A percentile compares a stretch with the other conserved stretches of the same genome.
Conservation (phyloP, 2,329 filamentous ascomycete species). For the Stachybotrys elegans region DNA sequence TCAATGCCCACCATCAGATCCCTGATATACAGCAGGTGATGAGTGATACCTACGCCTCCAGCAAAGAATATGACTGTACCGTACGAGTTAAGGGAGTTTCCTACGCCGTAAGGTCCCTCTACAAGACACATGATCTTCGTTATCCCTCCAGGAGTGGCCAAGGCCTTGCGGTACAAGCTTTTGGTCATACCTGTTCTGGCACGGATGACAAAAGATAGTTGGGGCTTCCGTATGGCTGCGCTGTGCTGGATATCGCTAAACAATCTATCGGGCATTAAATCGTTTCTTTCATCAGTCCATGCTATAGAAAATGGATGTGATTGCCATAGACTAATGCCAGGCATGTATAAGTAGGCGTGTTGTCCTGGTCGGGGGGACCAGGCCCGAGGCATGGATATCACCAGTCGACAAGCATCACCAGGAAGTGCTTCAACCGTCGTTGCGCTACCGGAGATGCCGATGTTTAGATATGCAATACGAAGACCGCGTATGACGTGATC, state of each 20-base stretch:
- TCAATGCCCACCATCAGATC: no score
- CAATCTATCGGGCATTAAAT: slow-evolving; percentile 46
- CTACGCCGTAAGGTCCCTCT: no score
- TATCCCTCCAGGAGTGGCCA: no score
- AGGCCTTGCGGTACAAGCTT: no score
- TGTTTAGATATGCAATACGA: slow-evolving; percentile 59
- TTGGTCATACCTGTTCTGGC: slow-evolving; percentile 70
- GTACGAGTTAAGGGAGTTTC: no score
- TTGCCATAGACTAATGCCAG: slow-evolving; percentile 64
- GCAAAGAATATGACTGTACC: no score
- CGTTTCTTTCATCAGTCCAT: slow-evolving; percentile 65
- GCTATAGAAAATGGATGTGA: slow-evolving; percentile 77
- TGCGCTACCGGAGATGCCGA: slow-evolving; percentile 60
- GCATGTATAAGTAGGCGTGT: slow-evolving; percentile 77
- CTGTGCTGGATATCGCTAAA: slow-evolving; percentile 56
- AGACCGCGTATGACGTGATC: slow-evolving; percentile 58
- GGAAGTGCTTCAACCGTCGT: slow-evolving; percentile 71
- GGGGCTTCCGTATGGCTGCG: slow-evolving; percentile 54
- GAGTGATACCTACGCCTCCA: no score
- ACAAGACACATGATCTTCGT: no score
- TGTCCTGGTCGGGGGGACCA: slow-evolving; percentile 72
- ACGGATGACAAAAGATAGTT: slow-evolving; percentile 67
- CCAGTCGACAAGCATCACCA: slow-evolving; percentile 69
- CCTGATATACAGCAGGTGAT: no score
- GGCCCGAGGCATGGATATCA: slow-evolving; percentile 66